A percentile compares a stretch with the other conserved stretches of the same genome.
Evolutionary conservation across 768 basidiomycete species (phyloP).

Genomic region (Pulveroboletus sp.): DNA sequence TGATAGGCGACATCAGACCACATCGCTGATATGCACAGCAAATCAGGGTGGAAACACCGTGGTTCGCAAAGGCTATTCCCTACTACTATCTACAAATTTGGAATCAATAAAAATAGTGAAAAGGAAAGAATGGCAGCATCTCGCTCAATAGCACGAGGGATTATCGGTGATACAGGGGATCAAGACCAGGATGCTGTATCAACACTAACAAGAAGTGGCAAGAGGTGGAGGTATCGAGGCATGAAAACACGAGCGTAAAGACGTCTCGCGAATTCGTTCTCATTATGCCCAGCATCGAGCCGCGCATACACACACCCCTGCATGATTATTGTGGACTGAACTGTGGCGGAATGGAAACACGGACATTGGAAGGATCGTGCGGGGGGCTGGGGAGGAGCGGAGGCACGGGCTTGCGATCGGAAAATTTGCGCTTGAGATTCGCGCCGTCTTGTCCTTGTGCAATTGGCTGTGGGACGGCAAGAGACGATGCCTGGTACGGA

Average conservation of each 20-base stretch:
- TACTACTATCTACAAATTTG: neutral
- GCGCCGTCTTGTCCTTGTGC: constrained; percentile 26
- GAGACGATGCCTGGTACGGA: constrained; percentile 12
- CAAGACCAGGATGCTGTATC: constrained; percentile 5
- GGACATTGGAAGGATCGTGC: constrained; percentile 21
- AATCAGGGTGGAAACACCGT: constrained; percentile 1
- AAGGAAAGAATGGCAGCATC: constrained; percentile 3
- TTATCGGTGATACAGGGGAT: constrained; percentile 6
- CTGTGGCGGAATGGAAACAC: constrained; percentile 23
- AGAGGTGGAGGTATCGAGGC: neutral
- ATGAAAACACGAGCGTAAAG: neutral
- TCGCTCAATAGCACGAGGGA: constrained; percentile 14
- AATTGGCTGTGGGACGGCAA: constrained; percentile 7
- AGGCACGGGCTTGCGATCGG: constrained; percentile 32
- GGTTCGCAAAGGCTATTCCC: too few species aligned
- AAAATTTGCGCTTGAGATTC: constrained; percentile 32
- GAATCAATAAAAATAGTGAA: neutral
- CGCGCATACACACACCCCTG: neutral
- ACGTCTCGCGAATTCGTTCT: neutral
- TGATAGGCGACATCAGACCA: neutral
- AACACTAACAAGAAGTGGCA: neutral
- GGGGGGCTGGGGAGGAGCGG: constrained; percentile 20
- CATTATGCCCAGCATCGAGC: constrained; percentile 1
- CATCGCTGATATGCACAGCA: constrained; percentile 17
- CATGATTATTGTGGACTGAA: constrained; percentile 5